Percentiles rank a stretch among this genome's conserved stretches.
Conservation (phyloP, 768 basidiomycete genomes). For the Heimioporus sp. region DNA sequence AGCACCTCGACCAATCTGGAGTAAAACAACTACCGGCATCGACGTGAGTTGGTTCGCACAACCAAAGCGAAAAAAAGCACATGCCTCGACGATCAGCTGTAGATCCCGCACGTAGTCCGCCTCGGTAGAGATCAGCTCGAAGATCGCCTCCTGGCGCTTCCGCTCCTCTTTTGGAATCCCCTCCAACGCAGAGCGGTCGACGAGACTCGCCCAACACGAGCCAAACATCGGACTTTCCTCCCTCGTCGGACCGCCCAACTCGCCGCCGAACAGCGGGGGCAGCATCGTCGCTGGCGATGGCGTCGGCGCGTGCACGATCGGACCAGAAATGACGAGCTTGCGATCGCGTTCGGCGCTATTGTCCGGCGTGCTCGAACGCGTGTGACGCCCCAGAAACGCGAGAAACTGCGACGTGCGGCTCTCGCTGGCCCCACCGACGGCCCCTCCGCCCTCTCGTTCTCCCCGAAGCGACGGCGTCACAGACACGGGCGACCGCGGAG, state of each 20-base stretch:
- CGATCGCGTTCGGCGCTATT: conserved; percentile 40
- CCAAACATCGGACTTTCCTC: conserved; percentile 58
- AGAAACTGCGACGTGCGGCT: conserved; percentile 49
- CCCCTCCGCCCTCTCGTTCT: conserved; percentile 8
- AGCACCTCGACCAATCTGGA: conserved; percentile 70
- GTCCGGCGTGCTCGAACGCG: conserved; percentile 46
- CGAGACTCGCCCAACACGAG: conserved; percentile 90
- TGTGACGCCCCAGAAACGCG: conserved; percentile 56
- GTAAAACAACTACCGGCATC: conserved; percentile 69
- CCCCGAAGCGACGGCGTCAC: conserved; percentile 30
- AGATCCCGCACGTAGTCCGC: conserved; percentile 86
- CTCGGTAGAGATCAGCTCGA: conserved; percentile 93
- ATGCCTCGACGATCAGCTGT: conserved; percentile 87
- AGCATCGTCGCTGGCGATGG: conserved; percentile 9
- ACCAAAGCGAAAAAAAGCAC: conserved; percentile 15
- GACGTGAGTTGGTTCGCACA: not conserved
- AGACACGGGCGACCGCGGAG: conserved; percentile 40
- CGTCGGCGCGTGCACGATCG: conserved; percentile 43
- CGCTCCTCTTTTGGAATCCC: conserved; percentile 78
- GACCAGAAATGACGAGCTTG: conserved; percentile 64
- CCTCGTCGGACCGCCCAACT: conserved; percentile 28
- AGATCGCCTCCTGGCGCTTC: conserved; percentile 91
- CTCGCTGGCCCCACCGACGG: conserved; percentile 23
- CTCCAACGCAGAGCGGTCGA: conserved; percentile 80
- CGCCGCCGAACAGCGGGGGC: not conserved